These are phyloP conservation scores for Epichloe elymi DNA, from an alignment of 2,329 filamentous ascomycete species.

Conservation along the genomic window DNA sequence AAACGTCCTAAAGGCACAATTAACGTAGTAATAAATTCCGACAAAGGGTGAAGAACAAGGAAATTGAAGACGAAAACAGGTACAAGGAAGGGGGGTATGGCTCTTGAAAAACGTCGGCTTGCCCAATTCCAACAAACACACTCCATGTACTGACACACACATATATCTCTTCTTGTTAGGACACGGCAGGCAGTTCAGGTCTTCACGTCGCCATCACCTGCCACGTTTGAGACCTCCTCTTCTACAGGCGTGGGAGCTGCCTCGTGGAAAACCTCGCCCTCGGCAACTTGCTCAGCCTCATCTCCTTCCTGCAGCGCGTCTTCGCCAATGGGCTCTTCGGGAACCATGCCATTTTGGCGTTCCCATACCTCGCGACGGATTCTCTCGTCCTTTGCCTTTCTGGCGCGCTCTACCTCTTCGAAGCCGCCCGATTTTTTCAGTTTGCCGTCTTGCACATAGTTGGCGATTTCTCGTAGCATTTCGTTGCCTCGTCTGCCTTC, in stretches of 20 bases:
- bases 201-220: constrained; percentile 1
- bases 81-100: background rate
- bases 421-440: constrained; percentile 93
- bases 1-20: background rate
- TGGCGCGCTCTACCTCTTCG: constrained; percentile 79
- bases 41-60: background rate
- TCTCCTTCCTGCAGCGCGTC: constrained; percentile 16
- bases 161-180: too few relatives aligned
- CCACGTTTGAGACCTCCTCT: background rate
- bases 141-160: too few relatives aligned
- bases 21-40: background rate
- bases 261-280: constrained; percentile 8
- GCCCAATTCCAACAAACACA: too few relatives aligned
- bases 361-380: constrained; percentile 71
- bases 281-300: constrained; percentile 8
- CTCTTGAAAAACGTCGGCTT: too few relatives aligned
- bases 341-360: constrained; percentile 43
- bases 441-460: constrained; percentile 79
- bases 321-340: constrained; percentile 30
- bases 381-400: constrained; percentile 75
- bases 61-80: background rate
- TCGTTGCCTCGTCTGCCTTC: constrained; percentile 60
- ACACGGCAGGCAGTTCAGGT: background rate
- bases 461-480: constrained; percentile 72
- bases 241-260: constrained; percentile 1